Conservation (phyloP, 2,329 filamentous ascomycete species). For the Bimuria novae-zelandiae region DNA sequence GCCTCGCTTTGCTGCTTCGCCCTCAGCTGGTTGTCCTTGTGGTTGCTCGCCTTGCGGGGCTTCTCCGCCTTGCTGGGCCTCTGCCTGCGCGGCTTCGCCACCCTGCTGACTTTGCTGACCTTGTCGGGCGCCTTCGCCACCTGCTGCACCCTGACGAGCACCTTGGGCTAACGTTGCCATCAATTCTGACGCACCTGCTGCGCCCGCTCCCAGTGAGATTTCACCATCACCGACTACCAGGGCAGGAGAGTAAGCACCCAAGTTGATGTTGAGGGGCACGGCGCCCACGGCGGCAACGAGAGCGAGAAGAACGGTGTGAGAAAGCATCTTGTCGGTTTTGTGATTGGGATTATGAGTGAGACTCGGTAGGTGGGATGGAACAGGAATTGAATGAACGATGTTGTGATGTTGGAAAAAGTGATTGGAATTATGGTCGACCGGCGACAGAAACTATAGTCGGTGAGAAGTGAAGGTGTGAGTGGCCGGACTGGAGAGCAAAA, state of each 20-base stretch:
- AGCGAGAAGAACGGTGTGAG: slow-evolving; percentile 44
- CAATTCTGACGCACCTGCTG: slow-evolving; percentile 48
- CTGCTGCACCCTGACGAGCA: slow-evolving; percentile 23
- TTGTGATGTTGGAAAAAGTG: slow-evolving; percentile 27
- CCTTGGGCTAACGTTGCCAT: slow-evolving; percentile 54
- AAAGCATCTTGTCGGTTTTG: slow-evolving; percentile 41
- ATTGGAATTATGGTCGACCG: slow-evolving; percentile 35
- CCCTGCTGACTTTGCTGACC: slow-evolving; percentile 22
- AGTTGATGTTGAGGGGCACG: slow-evolving; percentile 58
- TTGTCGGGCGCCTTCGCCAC: slow-evolving; percentile 24
- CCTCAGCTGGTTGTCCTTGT: slow-evolving; percentile 23
- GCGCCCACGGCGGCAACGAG: slow-evolving; percentile 44
- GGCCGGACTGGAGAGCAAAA: slow-evolving; percentile 43
- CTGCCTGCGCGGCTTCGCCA: slow-evolving; percentile 20
- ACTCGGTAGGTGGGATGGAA: slow-evolving; percentile 22
- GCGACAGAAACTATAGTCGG: slow-evolving; percentile 33
- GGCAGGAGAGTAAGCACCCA: slow-evolving; percentile 57
- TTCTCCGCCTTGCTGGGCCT: slow-evolving; percentile 16
- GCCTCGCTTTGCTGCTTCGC: slow-evolving; percentile 29
- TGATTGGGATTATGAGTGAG: slow-evolving; percentile 16
- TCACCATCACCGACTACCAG: slow-evolving; percentile 60
- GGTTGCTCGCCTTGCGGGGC: slow-evolving; percentile 23
- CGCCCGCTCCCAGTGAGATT: slow-evolving; percentile 51
- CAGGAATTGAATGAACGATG: slow-evolving; percentile 20
- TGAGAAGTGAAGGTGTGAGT: slow-evolving; percentile 45